Evolutionary conservation across 345 rosid genomes (phyloP), one percentile per base, ranked within the genome.

Genomic region (Tarenaya hassleriana): DNA sequence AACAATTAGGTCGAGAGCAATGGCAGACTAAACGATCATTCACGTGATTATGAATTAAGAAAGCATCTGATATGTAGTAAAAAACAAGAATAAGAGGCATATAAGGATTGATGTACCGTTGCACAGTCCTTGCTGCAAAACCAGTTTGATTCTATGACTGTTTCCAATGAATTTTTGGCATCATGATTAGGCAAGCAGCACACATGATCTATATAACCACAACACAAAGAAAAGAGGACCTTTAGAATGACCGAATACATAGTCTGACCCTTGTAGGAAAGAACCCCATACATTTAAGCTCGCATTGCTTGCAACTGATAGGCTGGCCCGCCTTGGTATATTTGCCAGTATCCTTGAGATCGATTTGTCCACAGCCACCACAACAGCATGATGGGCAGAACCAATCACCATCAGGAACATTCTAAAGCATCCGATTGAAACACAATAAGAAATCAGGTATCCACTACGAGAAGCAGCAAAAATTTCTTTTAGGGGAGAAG

Each of bases 311-410:
- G 69, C 98, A 84, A 47, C 17, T 64, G 42, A 77, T 47, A 62
- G 66, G 17, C 33, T 35, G 53, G 41, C 62, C 62, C 50, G 73
- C 69, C 50, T 17, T 12, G 38, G 52, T 12, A 56, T 40, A 50
- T 48, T 24, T 66, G 56, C 31, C 27, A 48, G 66, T 72, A 24
- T 52, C 55, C 49, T 72, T 34, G 55, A 67, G 41, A 52, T 69
- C 40, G 48, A 52, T 49, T 50, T 66, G 50, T 48, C 75, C 69
- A 69, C 95, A 87, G 31, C 73, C 64, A 47, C 64, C 53, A 66
- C 96, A 87, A 61, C 92, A 72, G 50, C 98, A 91, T 41, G 89
- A 78, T 34, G 88, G 76, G 58, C 96, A 87, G 65, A 80, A 91
- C 95, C 92, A 91, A 56, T 82, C 84, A 60, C 92, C 96, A 27